These are phyloP conservation scores for Eimeria praecox DNA, from an alignment of 169 alveolate genomes.

Conservation along the genomic window DNA sequence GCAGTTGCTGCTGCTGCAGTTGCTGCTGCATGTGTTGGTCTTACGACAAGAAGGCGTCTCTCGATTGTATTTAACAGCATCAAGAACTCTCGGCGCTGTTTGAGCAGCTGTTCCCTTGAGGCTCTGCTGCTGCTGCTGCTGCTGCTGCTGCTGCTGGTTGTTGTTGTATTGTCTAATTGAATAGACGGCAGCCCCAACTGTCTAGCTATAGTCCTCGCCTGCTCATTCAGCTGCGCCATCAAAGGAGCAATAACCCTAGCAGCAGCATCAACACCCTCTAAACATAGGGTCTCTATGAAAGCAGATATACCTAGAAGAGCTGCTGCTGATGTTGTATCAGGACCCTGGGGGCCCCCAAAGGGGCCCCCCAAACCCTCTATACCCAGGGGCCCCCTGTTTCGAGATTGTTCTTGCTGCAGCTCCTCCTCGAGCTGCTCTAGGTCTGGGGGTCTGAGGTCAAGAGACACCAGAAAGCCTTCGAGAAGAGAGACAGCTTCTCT, in stretches of 20 bases:
- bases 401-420: too few relatives aligned
- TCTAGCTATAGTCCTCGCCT: neutral
- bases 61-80: conserved; percentile 1
- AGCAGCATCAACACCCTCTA: conserved; percentile 11
- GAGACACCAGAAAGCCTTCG: conserved; percentile 16
- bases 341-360: conserved; percentile 9
- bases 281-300: neutral
- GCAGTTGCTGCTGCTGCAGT: neutral
- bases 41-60: conserved; percentile 24
- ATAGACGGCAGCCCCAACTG: conserved; percentile 8
- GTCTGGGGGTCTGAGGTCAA: conserved; percentile 14
- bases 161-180: neutral
- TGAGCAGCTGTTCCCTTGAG: conserved; percentile 42
- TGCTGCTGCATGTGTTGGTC: neutral
- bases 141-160: conserved; percentile 6
- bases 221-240: conserved; percentile 54
- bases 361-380: neutral
- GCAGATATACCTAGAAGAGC: conserved; percentile 13
- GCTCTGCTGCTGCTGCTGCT: neutral
- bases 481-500: neutral
- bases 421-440: conserved; percentile 25
- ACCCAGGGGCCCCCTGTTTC: neutral
- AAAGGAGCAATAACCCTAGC: conserved; percentile 13
- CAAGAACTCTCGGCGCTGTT: conserved; percentile 26
- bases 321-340: neutral